Evolutionary conservation across 108 stramenopile species (phyloP).

Genomic region (Chaetoceros muelleri): DNA sequence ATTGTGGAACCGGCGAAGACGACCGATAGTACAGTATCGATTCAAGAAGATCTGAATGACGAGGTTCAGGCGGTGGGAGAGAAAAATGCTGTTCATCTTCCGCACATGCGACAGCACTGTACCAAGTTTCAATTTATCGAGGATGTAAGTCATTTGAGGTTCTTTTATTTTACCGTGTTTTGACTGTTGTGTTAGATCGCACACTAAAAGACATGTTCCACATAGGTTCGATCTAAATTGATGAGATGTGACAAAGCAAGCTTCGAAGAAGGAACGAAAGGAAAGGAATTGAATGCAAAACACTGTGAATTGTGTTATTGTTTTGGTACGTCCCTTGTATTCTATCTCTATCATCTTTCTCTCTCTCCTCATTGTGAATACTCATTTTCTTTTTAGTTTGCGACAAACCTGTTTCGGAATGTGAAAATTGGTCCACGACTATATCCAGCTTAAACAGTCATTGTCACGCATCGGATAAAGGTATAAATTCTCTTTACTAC

Average conservation of each 20-base stretch:
- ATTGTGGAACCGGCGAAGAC: slow-evolving; percentile 1
- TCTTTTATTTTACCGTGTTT: background rate
- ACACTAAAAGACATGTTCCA: no score
- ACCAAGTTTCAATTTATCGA: slow-evolving; percentile 12
- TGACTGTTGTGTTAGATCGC: no score
- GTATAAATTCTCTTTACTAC: background rate
- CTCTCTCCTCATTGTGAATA: background rate
- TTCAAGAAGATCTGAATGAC: slow-evolving; percentile 9
- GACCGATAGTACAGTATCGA: no score
- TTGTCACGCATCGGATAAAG: background rate
- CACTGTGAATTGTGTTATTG: slow-evolving; percentile 30
- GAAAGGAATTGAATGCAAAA: slow-evolving; percentile 3
- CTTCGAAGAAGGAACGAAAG: background rate
- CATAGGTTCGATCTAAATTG: no score
- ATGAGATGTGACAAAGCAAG: background rate
- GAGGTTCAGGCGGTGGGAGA: slow-evolving; percentile 18
- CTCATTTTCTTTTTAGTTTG: slow-evolving; percentile 2
- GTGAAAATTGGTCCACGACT: background rate
- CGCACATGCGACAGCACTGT: slow-evolving; percentile 27
- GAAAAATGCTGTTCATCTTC: slow-evolving; percentile 10
- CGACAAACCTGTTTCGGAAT: background rate
- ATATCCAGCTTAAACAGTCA: background rate
- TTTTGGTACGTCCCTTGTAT: slow-evolving; percentile 4
- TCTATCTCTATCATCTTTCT: background rate
- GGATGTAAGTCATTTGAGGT: background rate